These are phyloP conservation scores for Saccharomycopsis schoenii DNA, from an alignment of 805 yeast species.

Conservation along the genomic window DNA sequence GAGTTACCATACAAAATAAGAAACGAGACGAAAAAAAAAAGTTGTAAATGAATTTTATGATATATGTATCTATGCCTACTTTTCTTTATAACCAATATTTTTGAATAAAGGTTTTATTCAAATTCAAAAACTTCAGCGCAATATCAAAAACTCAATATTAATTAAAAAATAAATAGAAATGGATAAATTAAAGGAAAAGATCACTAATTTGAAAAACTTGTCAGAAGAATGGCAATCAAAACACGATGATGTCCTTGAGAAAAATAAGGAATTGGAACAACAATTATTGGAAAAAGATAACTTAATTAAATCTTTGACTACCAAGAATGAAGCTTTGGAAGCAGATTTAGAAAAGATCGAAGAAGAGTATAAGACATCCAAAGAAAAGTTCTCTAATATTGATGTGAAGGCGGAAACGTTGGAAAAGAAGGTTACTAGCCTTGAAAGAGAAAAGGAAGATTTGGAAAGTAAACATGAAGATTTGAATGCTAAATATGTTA, in stretches of 20 bases:
- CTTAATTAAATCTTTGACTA: conserved; percentile 50
- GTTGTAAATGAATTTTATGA: neutral
- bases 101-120: neutral
- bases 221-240: conserved; percentile 63
- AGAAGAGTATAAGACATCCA: conserved; percentile 44
- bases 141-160: neutral
- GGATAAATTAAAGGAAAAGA: conserved; percentile 19
- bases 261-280: conserved; percentile 54
- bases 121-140: neutral
- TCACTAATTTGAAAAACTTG: conserved; percentile 43
- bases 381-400: conserved; percentile 52
- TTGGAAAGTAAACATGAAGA: conserved; percentile 51
- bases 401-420: conserved; percentile 57
- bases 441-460: conserved; percentile 53
- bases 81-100: no score
- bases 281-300: conserved; percentile 52
- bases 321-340: conserved; percentile 52
- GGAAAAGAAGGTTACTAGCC: conserved; percentile 54
- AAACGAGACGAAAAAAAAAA: neutral
- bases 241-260: conserved; percentile 45
- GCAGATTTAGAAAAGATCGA: conserved; percentile 43
- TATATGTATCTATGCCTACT: neutral
- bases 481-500: conserved; percentile 42
- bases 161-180: neutral
- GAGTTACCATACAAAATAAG: neutral